phyloP scores from a whole-genome alignment of 176 grass and related monocot species.

The Zea luxurians region DNA sequence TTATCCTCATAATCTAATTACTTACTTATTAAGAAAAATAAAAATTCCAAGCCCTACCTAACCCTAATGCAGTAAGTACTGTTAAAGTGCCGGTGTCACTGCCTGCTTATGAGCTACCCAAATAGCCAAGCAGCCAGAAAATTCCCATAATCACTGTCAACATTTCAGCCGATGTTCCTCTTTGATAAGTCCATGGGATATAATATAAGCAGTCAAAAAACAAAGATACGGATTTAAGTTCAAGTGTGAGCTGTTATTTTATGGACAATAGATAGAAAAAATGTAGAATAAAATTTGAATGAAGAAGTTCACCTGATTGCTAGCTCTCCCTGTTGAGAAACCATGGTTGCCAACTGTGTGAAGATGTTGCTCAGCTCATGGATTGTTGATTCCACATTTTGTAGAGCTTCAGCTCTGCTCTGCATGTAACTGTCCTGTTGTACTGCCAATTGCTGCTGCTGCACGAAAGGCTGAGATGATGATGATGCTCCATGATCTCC shows the following conservation, averaged over 20 bases:
- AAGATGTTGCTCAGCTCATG: constrained; percentile 96
- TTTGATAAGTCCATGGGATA: background rate
- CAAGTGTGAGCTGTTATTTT: background rate
- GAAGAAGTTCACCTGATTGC: constrained; percentile 68
- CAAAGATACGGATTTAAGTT: background rate
- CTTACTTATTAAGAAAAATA: background rate
- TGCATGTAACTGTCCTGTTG: constrained; percentile 97
- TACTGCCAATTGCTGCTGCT: constrained; percentile 79
- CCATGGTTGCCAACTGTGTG: constrained; percentile 94
- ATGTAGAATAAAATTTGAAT: background rate
- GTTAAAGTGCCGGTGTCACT: too few relatives aligned
- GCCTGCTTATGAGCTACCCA: background rate
- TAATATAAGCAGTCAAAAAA: background rate
- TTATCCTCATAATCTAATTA: background rate
- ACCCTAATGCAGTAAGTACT: background rate
- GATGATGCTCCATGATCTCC: constrained; percentile 69
- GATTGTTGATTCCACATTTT: constrained; percentile 98
- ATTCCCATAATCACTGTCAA: background rate
- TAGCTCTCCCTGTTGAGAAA: constrained; percentile 92
- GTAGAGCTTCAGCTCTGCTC: constrained; percentile 93
- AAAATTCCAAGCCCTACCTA: background rate
- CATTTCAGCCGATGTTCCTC: background rate
- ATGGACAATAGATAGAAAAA: constrained; percentile 4
- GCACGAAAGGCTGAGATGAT: constrained; percentile 59
- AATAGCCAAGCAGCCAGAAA: background rate